Percentiles rank a stretch among this genome's conserved stretches.
Evolutionary conservation across 768 basidiomycete species (phyloP).

Genomic region (Kwoniella sp.): DNA sequence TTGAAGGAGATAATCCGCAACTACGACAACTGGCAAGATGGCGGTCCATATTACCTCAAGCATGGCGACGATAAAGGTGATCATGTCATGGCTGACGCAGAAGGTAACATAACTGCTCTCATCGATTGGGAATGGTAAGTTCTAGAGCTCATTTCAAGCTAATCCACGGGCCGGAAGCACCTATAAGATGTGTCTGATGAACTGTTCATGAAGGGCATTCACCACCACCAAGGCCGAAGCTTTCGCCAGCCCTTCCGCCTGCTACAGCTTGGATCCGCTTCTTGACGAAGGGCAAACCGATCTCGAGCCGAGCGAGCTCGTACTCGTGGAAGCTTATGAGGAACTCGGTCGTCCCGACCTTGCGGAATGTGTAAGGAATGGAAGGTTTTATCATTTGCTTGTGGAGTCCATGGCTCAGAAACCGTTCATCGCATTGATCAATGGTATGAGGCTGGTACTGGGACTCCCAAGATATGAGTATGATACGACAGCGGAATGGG

Average conservation of each 20-base stretch:
- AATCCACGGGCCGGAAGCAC: background rate
- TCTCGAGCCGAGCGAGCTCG: background rate
- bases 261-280: background rate
- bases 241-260: background rate
- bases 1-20: slow-evolving; percentile 2
- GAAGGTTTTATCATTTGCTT: slow-evolving; percentile 13
- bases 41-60: slow-evolving; percentile 27
- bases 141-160: background rate
- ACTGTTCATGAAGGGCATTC: slow-evolving; percentile 11
- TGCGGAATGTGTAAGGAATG: slow-evolving; percentile 14
- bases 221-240: slow-evolving; percentile 21
- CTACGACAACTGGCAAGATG: background rate
- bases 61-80: slow-evolving; percentile 41
- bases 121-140: slow-evolving; percentile 53
- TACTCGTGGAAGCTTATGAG: slow-evolving; percentile 14
- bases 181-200: background rate
- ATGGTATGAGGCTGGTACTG: background rate
- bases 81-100: slow-evolving; percentile 45
- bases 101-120: slow-evolving; percentile 35
- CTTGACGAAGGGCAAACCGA: background rate
- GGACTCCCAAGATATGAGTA: background rate
- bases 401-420: background rate
- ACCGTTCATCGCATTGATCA: background rate
- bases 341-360: slow-evolving; percentile 14
- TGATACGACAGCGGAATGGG: background rate